Evolutionary conservation across 257 asterid species (phyloP).

Genomic region (Mitragyna speciosa): DNA sequence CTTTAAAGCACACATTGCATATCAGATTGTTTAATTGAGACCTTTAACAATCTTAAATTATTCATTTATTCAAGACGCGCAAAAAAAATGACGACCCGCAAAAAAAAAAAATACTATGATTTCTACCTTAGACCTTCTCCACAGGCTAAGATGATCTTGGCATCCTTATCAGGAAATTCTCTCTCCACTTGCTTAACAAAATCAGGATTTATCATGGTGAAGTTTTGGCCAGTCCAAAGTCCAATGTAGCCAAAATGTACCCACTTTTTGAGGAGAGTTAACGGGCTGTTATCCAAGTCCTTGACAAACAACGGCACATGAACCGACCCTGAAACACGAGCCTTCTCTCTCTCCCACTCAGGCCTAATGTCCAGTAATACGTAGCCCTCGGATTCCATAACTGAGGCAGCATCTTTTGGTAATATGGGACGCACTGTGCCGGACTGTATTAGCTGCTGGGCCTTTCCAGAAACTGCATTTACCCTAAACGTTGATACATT

Average conservation of each 20-base stretch:
- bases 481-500: constrained; percentile 35
- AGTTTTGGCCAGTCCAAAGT: constrained; percentile 86
- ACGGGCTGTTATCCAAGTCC: constrained; percentile 69
- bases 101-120: neutral
- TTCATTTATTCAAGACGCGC: neutral
- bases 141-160: constrained; percentile 81
- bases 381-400: constrained; percentile 65
- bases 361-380: constrained; percentile 83
- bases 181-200: constrained; percentile 59
- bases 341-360: constrained; percentile 83
- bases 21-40: too few species aligned
- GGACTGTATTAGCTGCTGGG: constrained; percentile 70
- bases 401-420: constrained; percentile 73
- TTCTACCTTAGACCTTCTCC: constrained; percentile 86
- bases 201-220: constrained; percentile 64
- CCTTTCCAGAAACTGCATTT: constrained; percentile 52
- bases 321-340: constrained; percentile 68
- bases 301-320: constrained; percentile 86
- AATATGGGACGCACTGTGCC: constrained; percentile 62
- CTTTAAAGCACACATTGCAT: too few species aligned
- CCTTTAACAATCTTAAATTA: too few species aligned
- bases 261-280: constrained; percentile 85
- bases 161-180: constrained; percentile 59
- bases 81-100: neutral
- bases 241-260: constrained; percentile 95